Evolutionary conservation across 371 early-diverging fungal genomes (phyloP).

Genomic region (Mortierella sp.): DNA sequence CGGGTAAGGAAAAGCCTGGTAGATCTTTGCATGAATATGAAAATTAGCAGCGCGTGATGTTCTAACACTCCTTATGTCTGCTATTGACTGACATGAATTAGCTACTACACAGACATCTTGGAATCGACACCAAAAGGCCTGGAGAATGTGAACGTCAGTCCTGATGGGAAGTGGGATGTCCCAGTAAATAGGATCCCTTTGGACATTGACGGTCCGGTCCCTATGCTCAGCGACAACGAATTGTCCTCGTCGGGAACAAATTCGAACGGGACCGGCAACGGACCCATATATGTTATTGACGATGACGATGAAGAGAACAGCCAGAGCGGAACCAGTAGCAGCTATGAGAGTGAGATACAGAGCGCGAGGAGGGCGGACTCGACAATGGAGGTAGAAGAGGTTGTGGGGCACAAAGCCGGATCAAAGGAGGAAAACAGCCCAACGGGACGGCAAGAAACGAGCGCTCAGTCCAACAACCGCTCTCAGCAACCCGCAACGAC

Average conservation of each 20-base stretch:
- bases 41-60: neutral
- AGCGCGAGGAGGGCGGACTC: neutral
- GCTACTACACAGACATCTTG: neutral
- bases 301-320: neutral
- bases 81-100: neutral
- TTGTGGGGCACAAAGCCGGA: neutral
- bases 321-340: neutral
- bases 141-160: neutral
- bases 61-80: neutral
- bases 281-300: neutral
- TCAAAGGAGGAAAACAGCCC: neutral
- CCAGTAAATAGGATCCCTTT: neutral
- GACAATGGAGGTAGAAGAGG: neutral
- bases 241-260: neutral
- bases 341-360: neutral
- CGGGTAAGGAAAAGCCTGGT: neutral
- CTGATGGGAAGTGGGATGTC: neutral
- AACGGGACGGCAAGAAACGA: neutral
- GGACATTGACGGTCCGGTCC: neutral
- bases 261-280: neutral
- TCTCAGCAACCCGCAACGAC: neutral
- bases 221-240: neutral
- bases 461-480: neutral
- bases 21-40: neutral
- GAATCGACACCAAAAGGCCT: neutral